Base-by-base conservation (phyloP, 129 eudicot species). In the Saposhnikovia divaricata region DNA sequence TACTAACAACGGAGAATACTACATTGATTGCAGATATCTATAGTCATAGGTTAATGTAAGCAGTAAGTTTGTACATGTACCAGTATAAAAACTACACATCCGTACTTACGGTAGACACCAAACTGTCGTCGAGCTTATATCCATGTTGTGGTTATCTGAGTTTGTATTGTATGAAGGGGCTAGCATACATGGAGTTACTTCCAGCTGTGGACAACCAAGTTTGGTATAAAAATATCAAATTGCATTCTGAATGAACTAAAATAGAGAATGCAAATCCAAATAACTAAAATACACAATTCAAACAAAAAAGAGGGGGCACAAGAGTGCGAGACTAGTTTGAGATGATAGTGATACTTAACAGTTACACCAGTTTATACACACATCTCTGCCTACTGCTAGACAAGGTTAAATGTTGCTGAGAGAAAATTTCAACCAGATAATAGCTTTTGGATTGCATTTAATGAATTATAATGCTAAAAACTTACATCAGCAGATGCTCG, bases 91-190 rank as follows among this genome's bases (percentile, higher is more conserved):
- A 38, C 25, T 61, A n/a, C 23, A 78, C 51, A 76, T 23, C 39
- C 75, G 28, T 66, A 89, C 98, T 88, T 87, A 93, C 98, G 97
- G 97, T 82, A 93, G 82, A 44, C 90, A 86, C 98, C 97, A 93
- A 72, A 93, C 95, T 23, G 87, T 81, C 85, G 78, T 88, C 6
- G 86, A 86, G 85, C 85, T 66, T 80, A 38, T 63, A 75, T 85
- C 90, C 53, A 73, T 72, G 16, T 70, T 78, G 27, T 76, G 55
- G 80, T 45, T 68, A 79, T 74, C 77, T 8, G 75, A 43, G 25
- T 77, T 85, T 34, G 21, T 5, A 38, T 43, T 75, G 34, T 89
- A 81, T 72, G 86, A 78, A 15, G 97, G 91, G 81, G 97, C 97
- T 81, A 93, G 97, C 85, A 93, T 87, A 76, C 95, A 93, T 40